phyloP scores from a whole-genome alignment of 768 basidiomycete species.

The Pleurotus giganteus region DNA sequence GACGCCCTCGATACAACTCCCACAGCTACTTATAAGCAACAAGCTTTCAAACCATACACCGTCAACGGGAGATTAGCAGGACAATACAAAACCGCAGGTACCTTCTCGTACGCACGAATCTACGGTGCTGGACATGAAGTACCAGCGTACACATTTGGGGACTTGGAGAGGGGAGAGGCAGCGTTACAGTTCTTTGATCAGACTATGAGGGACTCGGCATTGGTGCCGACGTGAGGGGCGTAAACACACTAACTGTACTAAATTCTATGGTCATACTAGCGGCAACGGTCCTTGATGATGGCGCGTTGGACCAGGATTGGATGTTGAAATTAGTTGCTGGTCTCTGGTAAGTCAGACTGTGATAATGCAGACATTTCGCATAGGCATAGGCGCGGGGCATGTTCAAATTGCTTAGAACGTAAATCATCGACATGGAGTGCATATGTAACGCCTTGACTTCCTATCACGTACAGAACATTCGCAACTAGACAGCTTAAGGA shows the following conservation, averaged over 20 bases:
- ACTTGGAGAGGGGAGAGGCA: background rate
- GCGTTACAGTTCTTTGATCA: background rate
- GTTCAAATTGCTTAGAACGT: too few species aligned
- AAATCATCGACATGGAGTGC: background rate
- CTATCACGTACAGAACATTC: background rate
- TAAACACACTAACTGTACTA: too few species aligned
- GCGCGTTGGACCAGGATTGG: too few species aligned
- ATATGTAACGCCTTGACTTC: background rate
- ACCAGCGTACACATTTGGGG: slow-evolving; percentile 33
- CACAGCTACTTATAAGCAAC: slow-evolving; percentile 36
- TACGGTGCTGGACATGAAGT: slow-evolving; percentile 48
- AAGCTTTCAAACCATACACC: slow-evolving; percentile 44
- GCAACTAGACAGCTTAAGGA: slow-evolving; percentile 47
- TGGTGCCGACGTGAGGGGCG: background rate
- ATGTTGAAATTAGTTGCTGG: too few species aligned
- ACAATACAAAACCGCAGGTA: slow-evolving; percentile 58
- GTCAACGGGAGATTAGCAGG: slow-evolving; percentile 50
- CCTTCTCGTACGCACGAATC: slow-evolving; percentile 52
- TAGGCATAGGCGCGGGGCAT: too few species aligned
- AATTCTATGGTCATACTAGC: too few species aligned
- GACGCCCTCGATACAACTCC: slow-evolving; percentile 46
- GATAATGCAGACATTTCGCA: too few species aligned
- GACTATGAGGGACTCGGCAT: background rate
- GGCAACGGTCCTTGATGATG: too few species aligned
- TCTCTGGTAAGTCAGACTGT: too few species aligned